Evolutionary conservation across 441 rosid genomes (phyloP), one percentile per base, ranked within the genome.

Genomic region (Macaranga tanarius): DNA sequence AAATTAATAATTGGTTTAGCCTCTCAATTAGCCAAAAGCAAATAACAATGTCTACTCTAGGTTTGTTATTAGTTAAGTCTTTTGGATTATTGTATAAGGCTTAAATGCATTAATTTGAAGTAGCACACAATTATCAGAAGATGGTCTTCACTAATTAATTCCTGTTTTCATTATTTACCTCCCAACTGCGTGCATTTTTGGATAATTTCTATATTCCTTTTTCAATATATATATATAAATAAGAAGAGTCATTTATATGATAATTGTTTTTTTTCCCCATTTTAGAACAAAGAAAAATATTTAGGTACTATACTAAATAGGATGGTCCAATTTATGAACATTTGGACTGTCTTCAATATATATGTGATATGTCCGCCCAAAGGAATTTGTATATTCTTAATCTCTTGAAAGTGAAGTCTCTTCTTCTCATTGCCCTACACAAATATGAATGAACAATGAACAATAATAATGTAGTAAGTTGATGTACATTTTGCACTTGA

Each of bases 41-140:
- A 42, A 42, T 7, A 10, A 42, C 9, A 42, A 42, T 42, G 45
- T 42, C 45, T 42, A 42, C 45, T 42, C 45, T 42, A 42, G 10
- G 45, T 42, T 42, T 42, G 0, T 42, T 42, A 48, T 48, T 48
- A 15, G 17, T 5, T 15, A 48, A 48, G 17, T 48, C 22, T 52
- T 12, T 52, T 52, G 13, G 13, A 52, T 52, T 52, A 52, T 52
- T 19, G 23, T 52, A 52, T 15, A 48, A 45, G 52, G 15, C 19
- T 48, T 11, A 10, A 48, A 15, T 48, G 52, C 52, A 48, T 34
- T 62, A 44, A 38, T 16, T 34, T 34, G n/a, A 26, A 62, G 20
- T 15, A 34, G 47, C 42, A 62, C 64, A 62, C 65, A 34, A 62
- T 38, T 62, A 31, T 62, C n/a, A 17, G 47, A 62, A 16, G 20